phyloP scores from a whole-genome alignment of 495 filamentous ascomycete genomes.

The Usnea hakonensis region DNA sequence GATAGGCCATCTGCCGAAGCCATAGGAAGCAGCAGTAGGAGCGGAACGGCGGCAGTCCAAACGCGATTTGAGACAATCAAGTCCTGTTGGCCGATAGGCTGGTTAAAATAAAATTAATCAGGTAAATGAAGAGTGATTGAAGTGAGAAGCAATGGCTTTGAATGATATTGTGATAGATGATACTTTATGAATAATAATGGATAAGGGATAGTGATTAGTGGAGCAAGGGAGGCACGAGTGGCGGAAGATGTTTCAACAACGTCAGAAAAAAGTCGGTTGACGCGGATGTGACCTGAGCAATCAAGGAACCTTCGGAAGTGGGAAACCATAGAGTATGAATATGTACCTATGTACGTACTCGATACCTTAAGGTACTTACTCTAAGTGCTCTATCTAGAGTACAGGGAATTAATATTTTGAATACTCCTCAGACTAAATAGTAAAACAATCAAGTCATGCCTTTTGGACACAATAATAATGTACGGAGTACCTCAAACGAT shows the following conservation, averaged over 20 bases:
- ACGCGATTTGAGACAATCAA: background rate
- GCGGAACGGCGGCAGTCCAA: background rate
- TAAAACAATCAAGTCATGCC: no score
- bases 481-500: no score
- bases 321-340: background rate
- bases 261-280: conserved; percentile 1
- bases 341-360: no score
- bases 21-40: conserved; percentile 6
- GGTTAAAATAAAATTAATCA: background rate
- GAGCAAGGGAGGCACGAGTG: background rate
- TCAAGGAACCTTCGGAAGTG: background rate
- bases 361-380: no score
- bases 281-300: no score
- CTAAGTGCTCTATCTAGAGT: no score
- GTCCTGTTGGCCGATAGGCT: background rate
- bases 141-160: background rate
- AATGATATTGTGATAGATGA: background rate
- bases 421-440: no score
- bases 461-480: no score
- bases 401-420: no score
- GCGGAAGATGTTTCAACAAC: background rate
- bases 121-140: background rate
- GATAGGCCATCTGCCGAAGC: background rate
- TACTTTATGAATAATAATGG: no score
- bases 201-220: background rate